Evolutionary conservation across 345 rosid species (phyloP).

Genomic region (Isatis tinctoria): DNA sequence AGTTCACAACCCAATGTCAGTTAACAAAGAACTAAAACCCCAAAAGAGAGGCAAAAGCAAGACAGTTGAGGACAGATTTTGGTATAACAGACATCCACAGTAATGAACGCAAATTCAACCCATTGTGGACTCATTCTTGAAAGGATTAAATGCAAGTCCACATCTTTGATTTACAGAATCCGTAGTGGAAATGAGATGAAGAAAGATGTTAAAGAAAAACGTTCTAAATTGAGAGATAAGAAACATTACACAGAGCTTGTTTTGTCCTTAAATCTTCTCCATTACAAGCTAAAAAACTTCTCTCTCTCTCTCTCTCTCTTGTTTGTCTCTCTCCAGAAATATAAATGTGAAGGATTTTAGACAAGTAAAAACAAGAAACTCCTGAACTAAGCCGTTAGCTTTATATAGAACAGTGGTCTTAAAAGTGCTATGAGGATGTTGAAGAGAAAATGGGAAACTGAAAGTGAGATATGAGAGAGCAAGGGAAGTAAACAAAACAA

Average conservation of each 20-base stretch:
- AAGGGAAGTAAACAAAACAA: constrained; percentile 27
- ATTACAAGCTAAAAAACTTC: constrained; percentile 30
- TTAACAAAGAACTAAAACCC: constrained; percentile 18
- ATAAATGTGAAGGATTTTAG: constrained; percentile 40
- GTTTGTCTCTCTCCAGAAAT: constrained; percentile 29
- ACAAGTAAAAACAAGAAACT: constrained; percentile 46
- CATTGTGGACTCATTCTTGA: constrained; percentile 14
- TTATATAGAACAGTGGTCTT: constrained; percentile 38
- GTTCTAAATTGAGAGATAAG: constrained; percentile 37
- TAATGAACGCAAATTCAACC: constrained; percentile 65
- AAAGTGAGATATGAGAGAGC: constrained; percentile 15
- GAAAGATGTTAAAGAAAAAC: not conserved
- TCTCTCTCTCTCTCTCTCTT: no score
- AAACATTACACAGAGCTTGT: constrained; percentile 60
- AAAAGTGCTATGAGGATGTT: constrained; percentile 18
- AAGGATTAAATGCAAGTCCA: constrained; percentile 43
- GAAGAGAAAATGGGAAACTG: constrained; percentile 15
- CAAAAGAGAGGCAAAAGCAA: constrained; percentile 22
- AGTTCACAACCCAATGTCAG: not conserved
- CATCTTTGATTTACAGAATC: constrained; percentile 21
- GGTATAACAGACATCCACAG: constrained; percentile 37
- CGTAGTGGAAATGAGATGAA: constrained; percentile 33
- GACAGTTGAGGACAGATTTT: constrained; percentile 28
- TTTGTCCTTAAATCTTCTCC: constrained; percentile 70
- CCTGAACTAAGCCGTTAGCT: constrained; percentile 30